Evolutionary conservation across 257 asterid species (phyloP).

Genomic region (Jacaranda mimosifolia): DNA sequence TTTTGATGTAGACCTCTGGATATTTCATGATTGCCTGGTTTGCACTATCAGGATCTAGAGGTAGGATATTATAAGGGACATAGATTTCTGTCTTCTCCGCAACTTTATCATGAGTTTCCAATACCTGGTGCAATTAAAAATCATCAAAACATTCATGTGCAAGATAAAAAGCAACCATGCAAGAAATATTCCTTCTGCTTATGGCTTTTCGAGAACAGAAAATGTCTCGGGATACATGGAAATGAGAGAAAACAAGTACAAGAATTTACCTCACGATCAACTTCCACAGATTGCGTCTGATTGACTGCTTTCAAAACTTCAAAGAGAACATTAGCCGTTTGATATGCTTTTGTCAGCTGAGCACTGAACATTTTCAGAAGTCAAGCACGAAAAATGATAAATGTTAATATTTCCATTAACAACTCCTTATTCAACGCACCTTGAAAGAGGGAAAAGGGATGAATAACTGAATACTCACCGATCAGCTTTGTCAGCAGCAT

Average conservation of each 20-base stretch:
- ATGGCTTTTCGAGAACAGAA: neutral
- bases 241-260: conserved; percentile 17
- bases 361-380: conserved; percentile 68
- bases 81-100: conserved; percentile 97
- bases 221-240: conserved; percentile 10
- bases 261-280: conserved; percentile 89
- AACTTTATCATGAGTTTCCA: conserved; percentile 97
- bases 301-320: conserved; percentile 99
- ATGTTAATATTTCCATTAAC: conserved; percentile 27
- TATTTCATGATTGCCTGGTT: conserved; percentile 95
- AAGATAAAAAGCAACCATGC: conserved; percentile 9
- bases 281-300: conserved; percentile 96
- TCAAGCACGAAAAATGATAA: conserved; percentile 19
- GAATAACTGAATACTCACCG: conserved; percentile 60
- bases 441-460: conserved; percentile 19
- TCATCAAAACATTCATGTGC: conserved; percentile 34
- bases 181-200: conserved; percentile 15
- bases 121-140: conserved; percentile 54
- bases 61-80: conserved; percentile 95
- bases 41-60: conserved; percentile 99
- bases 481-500: conserved; percentile 98
- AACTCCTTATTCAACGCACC: neutral
- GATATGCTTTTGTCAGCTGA: conserved; percentile 97
- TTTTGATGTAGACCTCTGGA: conserved; percentile 77
- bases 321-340: conserved; percentile 97